A percentile compares a stretch with the other conserved stretches of the same genome.
phyloP scores from a whole-genome alignment of 2,329 filamentous ascomycete genomes.

The Exutisphaerella laricina region DNA sequence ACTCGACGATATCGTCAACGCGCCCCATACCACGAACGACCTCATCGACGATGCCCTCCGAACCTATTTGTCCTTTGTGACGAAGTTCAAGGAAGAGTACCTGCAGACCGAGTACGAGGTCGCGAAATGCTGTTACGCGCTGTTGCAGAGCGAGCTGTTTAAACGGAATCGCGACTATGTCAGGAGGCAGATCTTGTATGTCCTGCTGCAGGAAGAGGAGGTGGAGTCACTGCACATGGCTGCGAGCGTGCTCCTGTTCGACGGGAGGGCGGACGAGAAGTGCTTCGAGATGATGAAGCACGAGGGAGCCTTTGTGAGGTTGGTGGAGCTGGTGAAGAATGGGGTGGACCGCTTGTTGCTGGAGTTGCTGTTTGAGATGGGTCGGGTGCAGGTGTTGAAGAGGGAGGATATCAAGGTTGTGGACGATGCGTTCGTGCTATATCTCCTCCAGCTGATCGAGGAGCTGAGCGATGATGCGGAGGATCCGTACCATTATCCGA shows the following conservation, averaged over 20 bases:
- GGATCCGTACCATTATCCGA: constrained; percentile 92
- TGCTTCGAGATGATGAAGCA: constrained; percentile 83
- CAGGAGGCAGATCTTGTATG: constrained; percentile 86
- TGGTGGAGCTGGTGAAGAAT: constrained; percentile 73
- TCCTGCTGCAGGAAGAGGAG: constrained; percentile 82
- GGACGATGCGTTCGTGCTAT: constrained; percentile 73
- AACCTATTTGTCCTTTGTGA: constrained; percentile 73
- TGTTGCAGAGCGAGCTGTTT: constrained; percentile 73
- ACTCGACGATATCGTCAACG: constrained; percentile 60
- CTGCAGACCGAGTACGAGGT: constrained; percentile 73
- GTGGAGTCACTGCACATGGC: constrained; percentile 73
- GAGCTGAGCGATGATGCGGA: constrained; percentile 77
- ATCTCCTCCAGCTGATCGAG: constrained; percentile 84
- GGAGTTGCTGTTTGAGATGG: constrained; percentile 94
- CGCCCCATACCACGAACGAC: constrained; percentile 55
- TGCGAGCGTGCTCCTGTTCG: constrained; percentile 76
- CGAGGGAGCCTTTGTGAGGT: constrained; percentile 74
- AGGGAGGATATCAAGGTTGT: constrained; percentile 65
- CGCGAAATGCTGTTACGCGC: constrained; percentile 69
- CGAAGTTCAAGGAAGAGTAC: constrained; percentile 68
- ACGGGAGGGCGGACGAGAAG: constrained; percentile 71
- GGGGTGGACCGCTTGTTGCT: constrained; percentile 74
- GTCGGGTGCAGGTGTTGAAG: constrained; percentile 76
- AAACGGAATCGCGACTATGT: constrained; percentile 73
- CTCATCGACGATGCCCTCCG: constrained; percentile 80